Evolutionary conservation across 1,284 basidiomycete species (phyloP).

Genomic region (Chiua sp.): DNA sequence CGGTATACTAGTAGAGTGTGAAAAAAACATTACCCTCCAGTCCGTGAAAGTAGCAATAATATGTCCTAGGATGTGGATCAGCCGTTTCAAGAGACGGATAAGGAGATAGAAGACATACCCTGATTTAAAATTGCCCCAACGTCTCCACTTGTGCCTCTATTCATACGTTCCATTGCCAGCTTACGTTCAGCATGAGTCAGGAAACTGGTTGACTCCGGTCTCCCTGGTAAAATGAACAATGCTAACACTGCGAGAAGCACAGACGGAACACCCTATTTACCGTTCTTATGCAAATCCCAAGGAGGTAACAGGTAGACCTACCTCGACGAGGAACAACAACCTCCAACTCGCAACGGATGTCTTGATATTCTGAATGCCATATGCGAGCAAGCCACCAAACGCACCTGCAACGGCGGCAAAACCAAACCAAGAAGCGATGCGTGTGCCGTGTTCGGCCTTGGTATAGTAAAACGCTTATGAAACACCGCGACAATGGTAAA

Average conservation of each 20-base stretch:
- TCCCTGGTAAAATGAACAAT: constrained; percentile 71
- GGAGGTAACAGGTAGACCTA: constrained; percentile 23
- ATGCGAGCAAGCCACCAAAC: constrained; percentile 77
- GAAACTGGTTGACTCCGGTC: constrained; percentile 78
- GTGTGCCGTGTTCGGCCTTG: constrained; percentile 69
- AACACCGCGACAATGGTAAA: constrained; percentile 1
- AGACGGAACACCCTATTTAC: constrained; percentile 62
- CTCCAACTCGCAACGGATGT: constrained; percentile 62
- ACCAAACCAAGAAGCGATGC: constrained; percentile 80
- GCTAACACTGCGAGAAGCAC: constrained; percentile 72
- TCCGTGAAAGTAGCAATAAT: constrained; percentile 70
- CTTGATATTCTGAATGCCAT: constrained; percentile 67
- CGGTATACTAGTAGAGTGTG: not conserved
- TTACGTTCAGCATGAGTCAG: constrained; percentile 75
- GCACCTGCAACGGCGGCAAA: constrained; percentile 82
- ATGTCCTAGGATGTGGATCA: constrained; percentile 48
- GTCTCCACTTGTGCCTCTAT: constrained; percentile 71
- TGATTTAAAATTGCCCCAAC: constrained; percentile 67
- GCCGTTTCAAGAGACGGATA: not conserved
- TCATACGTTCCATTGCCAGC: constrained; percentile 77
- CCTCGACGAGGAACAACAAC: constrained; percentile 81
- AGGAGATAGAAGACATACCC: constrained; percentile 43
- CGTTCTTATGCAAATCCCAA: not conserved
- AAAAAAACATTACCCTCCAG: constrained; percentile 59
- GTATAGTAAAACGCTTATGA: constrained; percentile 75